Conservation (phyloP, 1,139 yeast species). For the Candida pseudoviswanathii region DNA sequence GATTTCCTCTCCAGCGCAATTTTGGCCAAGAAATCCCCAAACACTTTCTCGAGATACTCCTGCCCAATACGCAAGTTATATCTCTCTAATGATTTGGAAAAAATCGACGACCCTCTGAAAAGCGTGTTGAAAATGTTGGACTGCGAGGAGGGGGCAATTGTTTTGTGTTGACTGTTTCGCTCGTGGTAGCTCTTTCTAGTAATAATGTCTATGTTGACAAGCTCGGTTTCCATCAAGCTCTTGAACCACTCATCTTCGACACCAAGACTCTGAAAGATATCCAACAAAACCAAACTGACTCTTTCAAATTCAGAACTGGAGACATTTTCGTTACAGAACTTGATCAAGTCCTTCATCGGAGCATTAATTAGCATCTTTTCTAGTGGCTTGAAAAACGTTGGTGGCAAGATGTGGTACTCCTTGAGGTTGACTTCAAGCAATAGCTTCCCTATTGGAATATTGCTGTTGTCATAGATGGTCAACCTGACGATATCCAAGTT, state of each 20-base stretch:
- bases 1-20: conserved; percentile 52
- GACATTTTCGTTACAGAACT: conserved; percentile 45
- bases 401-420: conserved; percentile 63
- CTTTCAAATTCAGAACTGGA: conserved; percentile 54
- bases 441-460: conserved; percentile 58
- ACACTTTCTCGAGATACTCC: conserved; percentile 71
- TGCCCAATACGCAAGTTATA: conserved; percentile 78
- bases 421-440: conserved; percentile 55
- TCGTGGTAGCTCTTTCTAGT: conserved; percentile 43
- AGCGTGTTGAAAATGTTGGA: conserved; percentile 67
- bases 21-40: conserved; percentile 66
- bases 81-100: conserved; percentile 79
- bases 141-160: conserved; percentile 21
- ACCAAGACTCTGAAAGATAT: conserved; percentile 65
- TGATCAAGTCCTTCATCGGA: conserved; percentile 52
- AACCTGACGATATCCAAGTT: conserved; percentile 43
- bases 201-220: conserved; percentile 49
- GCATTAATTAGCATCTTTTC: conserved; percentile 59
- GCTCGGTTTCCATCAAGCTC: conserved; percentile 66
- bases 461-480: conserved; percentile 43
- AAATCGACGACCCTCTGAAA: conserved; percentile 81
- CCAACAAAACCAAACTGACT: conserved; percentile 56
- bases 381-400: conserved; percentile 56
- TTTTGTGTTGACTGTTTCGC: conserved; percentile 20
- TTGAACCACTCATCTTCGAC: conserved; percentile 71